Evolutionary conservation across 352 stramenopile species (phyloP).

Genomic region (Globisporangium irregulare): DNA sequence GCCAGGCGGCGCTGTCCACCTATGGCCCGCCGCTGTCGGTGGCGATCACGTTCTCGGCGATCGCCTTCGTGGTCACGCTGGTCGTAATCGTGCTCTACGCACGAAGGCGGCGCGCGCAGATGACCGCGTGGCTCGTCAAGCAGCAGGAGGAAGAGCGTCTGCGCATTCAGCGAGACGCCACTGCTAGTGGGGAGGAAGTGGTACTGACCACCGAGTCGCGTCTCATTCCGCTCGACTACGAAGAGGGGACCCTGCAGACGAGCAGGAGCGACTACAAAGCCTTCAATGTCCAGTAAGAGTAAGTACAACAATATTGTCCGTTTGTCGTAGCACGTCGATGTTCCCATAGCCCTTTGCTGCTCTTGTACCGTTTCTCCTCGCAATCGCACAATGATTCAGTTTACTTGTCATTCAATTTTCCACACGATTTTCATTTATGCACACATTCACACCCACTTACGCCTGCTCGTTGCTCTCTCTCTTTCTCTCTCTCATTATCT

Average conservation of each 20-base stretch:
- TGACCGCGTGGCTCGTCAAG: background rate
- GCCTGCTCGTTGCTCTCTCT: background rate
- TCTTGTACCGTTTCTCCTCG: background rate
- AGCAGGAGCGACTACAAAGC: background rate
- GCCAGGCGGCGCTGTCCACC: background rate
- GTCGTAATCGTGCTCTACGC: background rate
- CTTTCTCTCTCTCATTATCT: background rate
- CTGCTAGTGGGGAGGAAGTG: background rate
- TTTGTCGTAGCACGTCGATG: background rate
- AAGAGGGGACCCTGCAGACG: background rate
- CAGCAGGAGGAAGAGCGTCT: background rate
- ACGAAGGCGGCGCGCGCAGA: background rate
- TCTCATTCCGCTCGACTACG: background rate
- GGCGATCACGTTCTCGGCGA: background rate
- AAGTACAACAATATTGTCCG: too few species aligned
- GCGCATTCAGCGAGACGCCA: background rate
- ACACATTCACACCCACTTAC: background rate
- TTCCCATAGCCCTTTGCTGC: too few species aligned
- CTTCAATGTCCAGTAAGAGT: background rate
- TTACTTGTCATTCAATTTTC: background rate
- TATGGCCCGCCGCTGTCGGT: background rate
- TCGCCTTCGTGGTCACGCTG: background rate
- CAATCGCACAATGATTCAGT: background rate
- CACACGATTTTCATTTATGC: background rate
- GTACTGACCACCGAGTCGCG: background rate